These are phyloP conservation scores for Leishmania amazonensis DNA, from an alignment of 208 protist species.

Conservation along the genomic window DNA sequence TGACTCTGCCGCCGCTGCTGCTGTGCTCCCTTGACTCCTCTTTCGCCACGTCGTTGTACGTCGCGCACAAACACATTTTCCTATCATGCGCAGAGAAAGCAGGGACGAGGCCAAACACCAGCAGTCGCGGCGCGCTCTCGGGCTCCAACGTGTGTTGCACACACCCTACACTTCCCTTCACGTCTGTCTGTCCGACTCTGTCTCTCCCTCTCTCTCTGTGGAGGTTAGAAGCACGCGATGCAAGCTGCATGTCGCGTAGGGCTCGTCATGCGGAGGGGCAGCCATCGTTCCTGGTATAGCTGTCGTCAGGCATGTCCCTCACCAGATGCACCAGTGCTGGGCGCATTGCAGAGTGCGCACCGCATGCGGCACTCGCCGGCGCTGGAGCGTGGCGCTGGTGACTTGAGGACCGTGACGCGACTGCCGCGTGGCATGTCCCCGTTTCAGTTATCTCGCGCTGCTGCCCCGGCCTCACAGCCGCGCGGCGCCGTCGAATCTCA, in stretches of 20 bases:
- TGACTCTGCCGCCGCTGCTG: not conserved
- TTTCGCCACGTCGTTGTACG: not conserved
- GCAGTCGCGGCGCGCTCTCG: too few species aligned
- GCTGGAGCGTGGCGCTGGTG: not conserved
- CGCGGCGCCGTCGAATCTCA: not conserved
- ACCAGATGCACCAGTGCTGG: not conserved
- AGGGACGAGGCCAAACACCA: too few species aligned
- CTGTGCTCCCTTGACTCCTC: not conserved
- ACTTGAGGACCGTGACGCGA: not conserved
- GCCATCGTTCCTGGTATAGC: not conserved
- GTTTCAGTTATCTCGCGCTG: slow-evolving; percentile 10
- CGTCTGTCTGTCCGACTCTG: not conserved
- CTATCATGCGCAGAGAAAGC: too few species aligned
- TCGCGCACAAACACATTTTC: not conserved
- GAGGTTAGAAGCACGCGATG: not conserved
- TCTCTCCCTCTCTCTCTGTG: not conserved
- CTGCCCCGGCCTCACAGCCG: not conserved
- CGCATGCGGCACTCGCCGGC: not conserved
- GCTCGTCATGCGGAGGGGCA: not conserved
- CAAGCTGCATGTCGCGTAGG: not conserved
- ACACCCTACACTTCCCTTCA: not conserved
- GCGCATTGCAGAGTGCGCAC: not conserved
- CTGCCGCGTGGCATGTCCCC: slow-evolving; percentile 28
- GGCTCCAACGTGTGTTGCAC: not conserved
- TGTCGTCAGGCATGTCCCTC: not conserved